Conservation (phyloP, 139 green algal genomes). For the Tetradesmus obliquus region DNA sequence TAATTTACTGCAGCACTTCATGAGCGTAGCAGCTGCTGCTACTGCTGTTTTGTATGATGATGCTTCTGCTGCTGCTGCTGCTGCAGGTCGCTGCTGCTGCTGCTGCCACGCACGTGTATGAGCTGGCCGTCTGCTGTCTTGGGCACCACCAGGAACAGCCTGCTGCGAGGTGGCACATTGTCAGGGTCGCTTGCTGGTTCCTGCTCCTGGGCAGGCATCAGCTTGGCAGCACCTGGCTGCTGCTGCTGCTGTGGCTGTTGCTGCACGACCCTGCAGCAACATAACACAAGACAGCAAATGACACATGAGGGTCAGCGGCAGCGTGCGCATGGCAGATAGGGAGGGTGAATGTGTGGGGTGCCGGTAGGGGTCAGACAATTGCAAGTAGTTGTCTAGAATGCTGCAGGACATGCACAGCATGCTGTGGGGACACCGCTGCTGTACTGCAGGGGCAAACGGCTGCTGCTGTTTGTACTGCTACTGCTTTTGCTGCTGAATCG, state of each 20-base stretch:
- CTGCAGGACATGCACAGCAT: background rate
- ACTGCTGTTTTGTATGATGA: background rate
- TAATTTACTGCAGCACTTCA: background rate
- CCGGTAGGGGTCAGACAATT: background rate
- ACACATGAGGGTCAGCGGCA: background rate
- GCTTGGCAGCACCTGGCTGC: background rate
- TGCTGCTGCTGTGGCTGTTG: background rate
- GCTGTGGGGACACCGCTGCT: background rate
- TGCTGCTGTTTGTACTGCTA: background rate
- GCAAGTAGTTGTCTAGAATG: background rate
- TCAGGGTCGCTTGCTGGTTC: slow-evolving; percentile 83
- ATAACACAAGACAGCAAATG: slow-evolving; percentile 6
- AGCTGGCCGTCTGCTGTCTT: slow-evolving; percentile 79
- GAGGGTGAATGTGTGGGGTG: background rate
- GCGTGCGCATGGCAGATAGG: background rate
- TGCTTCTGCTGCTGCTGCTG: background rate
- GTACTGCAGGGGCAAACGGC: background rate
- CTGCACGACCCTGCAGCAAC: slow-evolving; percentile 44
- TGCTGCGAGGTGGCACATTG: slow-evolving; percentile 86
- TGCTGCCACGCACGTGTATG: slow-evolving; percentile 69
- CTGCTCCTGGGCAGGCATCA: slow-evolving; percentile 54
- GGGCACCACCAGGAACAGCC: slow-evolving; percentile 93
- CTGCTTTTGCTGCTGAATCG: background rate
- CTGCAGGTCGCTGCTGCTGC: background rate
- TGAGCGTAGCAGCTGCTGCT: background rate